These are phyloP conservation scores for Bruguiera hainesii DNA, from an alignment of 441 rosid species.

Conservation along the genomic window DNA sequence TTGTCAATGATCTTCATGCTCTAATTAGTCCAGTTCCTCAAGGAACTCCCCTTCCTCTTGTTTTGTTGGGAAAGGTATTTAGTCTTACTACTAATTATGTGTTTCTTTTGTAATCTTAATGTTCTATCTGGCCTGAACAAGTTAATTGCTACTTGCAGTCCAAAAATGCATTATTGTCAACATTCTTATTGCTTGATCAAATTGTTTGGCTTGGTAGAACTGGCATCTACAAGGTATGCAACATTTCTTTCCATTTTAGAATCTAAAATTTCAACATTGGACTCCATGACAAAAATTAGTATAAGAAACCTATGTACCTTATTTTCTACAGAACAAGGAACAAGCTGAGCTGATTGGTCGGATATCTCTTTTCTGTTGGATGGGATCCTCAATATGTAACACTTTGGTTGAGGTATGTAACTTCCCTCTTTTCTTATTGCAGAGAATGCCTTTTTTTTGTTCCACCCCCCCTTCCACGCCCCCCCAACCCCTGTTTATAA, in stretches of 20 bases:
- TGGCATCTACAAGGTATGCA: slow-evolving; percentile 79
- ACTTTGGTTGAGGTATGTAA: slow-evolving; percentile 79
- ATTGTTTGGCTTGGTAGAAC: slow-evolving; percentile 92
- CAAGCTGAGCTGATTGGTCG: slow-evolving; percentile 75
- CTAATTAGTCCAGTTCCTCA: slow-evolving; percentile 87
- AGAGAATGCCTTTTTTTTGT: background rate
- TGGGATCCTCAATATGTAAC: slow-evolving; percentile 77
- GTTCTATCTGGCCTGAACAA: slow-evolving; percentile 10
- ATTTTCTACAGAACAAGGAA: slow-evolving; percentile 69
- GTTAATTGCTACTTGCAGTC: slow-evolving; percentile 52
- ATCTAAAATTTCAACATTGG: slow-evolving; percentile 9
- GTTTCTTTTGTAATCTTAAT: background rate
- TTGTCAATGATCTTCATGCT: slow-evolving; percentile 84
- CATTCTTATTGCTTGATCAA: slow-evolving; percentile 97
- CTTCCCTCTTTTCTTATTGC: slow-evolving; percentile 10
- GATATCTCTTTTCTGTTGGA: slow-evolving; percentile 85
- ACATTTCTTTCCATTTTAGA: slow-evolving; percentile 1
- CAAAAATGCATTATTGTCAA: slow-evolving; percentile 79
- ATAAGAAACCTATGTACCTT: background rate
- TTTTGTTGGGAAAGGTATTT: slow-evolving; percentile 82
- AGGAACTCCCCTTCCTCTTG: slow-evolving; percentile 88
- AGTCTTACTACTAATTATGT: background rate
- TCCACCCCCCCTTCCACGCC: no score
- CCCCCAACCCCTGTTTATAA: no score
- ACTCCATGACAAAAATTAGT: background rate